Percentiles rank a stretch among this genome's conserved stretches.
These are phyloP conservation scores for Clonostachys sp. DNA, from an alignment of 2,329 filamentous ascomycete genomes.

Conservation along the genomic window DNA sequence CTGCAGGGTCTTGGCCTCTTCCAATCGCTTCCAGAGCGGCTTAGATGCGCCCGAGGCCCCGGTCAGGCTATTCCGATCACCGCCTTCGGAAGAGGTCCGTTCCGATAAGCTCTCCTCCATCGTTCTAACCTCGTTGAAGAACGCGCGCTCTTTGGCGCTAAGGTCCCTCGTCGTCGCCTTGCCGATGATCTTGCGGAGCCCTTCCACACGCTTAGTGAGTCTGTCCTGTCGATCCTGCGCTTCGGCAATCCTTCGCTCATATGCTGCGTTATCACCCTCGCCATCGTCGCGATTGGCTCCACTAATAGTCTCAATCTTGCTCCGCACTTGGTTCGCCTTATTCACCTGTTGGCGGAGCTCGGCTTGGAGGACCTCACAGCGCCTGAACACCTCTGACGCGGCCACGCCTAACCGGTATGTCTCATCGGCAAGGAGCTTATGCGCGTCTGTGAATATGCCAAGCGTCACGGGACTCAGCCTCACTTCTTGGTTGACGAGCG, in stretches of 20 bases:
- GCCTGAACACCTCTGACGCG: conserved; percentile 68
- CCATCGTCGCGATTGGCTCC: conserved; percentile 40
- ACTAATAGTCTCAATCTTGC: conserved; percentile 60
- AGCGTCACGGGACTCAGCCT: conserved; percentile 67
- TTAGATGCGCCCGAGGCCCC: conserved; percentile 28
- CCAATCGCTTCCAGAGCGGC: conserved; percentile 51
- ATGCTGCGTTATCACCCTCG: conserved; percentile 47
- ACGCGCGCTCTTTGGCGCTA: conserved; percentile 38
- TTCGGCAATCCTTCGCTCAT: conserved; percentile 52
- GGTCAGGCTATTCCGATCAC: not conserved
- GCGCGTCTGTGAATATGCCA: conserved; percentile 66
- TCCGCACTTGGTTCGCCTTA: conserved; percentile 61
- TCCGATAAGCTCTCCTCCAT: conserved; percentile 44
- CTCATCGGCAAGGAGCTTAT: conserved; percentile 66
- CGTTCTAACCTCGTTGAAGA: conserved; percentile 41
- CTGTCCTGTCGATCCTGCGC: conserved; percentile 52
- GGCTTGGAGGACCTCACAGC: conserved; percentile 62
- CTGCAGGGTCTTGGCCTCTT: conserved; percentile 49
- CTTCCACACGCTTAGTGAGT: conserved; percentile 56
- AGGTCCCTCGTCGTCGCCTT: conserved; percentile 35
- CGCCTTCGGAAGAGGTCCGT: not conserved
- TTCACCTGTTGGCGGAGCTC: conserved; percentile 65
- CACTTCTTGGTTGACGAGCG: conserved; percentile 61
- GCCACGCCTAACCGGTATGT: conserved; percentile 64
- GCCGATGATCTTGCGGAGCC: conserved; percentile 39